Evolutionary conservation across 2,329 filamentous ascomycete species (phyloP), one percentile per base, ranked within the genome.

Genomic region (Leptographium galeiforme): DNA sequence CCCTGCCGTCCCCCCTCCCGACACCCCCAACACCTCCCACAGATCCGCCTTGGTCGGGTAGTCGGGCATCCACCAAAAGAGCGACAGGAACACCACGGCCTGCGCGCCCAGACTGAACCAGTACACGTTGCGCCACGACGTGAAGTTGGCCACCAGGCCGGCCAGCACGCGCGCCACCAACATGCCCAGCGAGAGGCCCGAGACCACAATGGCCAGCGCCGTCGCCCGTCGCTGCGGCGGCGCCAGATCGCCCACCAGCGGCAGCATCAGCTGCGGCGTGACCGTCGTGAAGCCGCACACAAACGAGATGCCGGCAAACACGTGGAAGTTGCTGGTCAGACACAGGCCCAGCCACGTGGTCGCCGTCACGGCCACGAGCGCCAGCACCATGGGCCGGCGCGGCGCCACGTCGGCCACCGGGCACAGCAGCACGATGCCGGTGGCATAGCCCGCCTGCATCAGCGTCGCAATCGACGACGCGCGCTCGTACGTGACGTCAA

Each of bases 251-350:
- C 86, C 85, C 0, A 90, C 85, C 0, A 93, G 72, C 0, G 87
- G 87, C 16, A 93, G 80, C 85, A 93, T 88, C 53, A 85, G 70
- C 65, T 85, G 82, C 13, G 86, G 87, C 4, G 87, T 91, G 2
- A 91, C 87, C 0, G 87, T 93, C 2, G 84, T 84, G n/a, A 85
- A 68, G n/a, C 83, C 82, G 12, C 79, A 81, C 52, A 91, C 68
- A 67, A 86, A 91, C 6, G 84, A 87, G 18, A 91, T 71, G 1
- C 74, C 81, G 0, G 79, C 74, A 65, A 93, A 91, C 8, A 75
- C 73, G 0, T 68, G 62, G 58, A 89, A 84, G 2, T 75, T 76
- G 2, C 69, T 69, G 0, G 87, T 91, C 1, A 89, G 63, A 57
- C 85, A 89, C 7, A 89, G 73, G 0, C 79, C 84, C 51, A 91